Evolutionary conservation across 164 flowering plant genomes (phyloP), one percentile per base, ranked within the genome.

Genomic region (Umbellularia californica): DNA sequence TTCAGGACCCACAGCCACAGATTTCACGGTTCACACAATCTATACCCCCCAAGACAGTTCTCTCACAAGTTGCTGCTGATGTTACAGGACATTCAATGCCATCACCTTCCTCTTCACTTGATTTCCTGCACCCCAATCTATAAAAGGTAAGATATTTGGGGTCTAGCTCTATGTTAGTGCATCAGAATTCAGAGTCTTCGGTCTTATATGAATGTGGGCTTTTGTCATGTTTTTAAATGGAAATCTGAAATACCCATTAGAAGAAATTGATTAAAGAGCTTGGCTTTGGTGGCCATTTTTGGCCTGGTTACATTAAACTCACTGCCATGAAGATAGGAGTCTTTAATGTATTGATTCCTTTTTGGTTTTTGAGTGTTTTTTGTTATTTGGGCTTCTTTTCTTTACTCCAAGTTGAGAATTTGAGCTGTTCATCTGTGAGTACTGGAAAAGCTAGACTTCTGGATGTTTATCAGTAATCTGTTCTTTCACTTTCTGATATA

Each of bases 51-150:
- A 24, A 2, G 2, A 14, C 67, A 22, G 67, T 22, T 24, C 67
- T 64, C 67, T 23, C 67, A 28, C 15, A 28, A n/a, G 24, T 30
- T 28, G 50, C n/a, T 67, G 50, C 55, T 69, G 24, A 35, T 20
- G 5, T 47, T 52, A 19, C 47, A 67, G 47, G 22, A 5, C 50
- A 69, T 69, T 75, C 72, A 75, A 75, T 69, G 77, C 52, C 71
- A 33, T 55, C 65, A 58, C 65, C 77, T 68, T 69, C 72, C 76
- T 27, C 20, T 17, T 22, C 35, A 66, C 27, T 50, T 64, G 20
- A 3, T 20, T 41, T 51, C 76, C 12, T 66, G 19, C 28, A 22
- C 2, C 23, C 35, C 50, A 1, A 25, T 62, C 68, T 33, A 70
- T 60, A 60, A 75, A 75, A 62, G 68, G 65, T 14, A 2, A 28